Conservation (phyloP, 148 eudicot species). For the Polygonum maritimum region DNA sequence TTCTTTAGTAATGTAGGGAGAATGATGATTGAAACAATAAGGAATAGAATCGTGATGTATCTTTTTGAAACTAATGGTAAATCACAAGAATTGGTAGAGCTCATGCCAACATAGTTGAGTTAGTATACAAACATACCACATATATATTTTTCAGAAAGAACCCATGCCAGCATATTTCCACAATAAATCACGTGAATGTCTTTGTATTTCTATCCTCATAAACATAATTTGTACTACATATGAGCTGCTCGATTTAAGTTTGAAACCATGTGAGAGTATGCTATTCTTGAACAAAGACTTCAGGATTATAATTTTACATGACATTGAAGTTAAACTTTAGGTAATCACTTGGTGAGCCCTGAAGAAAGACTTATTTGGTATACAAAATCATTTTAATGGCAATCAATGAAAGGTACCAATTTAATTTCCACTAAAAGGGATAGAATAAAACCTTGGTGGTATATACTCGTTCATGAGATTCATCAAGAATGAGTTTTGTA, state of each 20-base stretch:
- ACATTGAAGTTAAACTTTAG: background rate
- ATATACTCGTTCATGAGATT: conserved; percentile 93
- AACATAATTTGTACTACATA: too few relatives aligned
- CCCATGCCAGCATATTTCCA: conserved; percentile 75
- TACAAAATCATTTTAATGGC: too few relatives aligned
- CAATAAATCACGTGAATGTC: too few relatives aligned
- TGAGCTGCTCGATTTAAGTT: too few relatives aligned
- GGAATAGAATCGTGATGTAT: too few relatives aligned
- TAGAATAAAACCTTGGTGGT: conserved; percentile 61
- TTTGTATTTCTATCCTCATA: too few relatives aligned
- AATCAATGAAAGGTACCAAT: background rate
- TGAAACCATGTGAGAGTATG: too few relatives aligned
- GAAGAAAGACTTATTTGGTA: background rate
- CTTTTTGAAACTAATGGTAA: too few relatives aligned
- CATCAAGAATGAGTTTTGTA: conserved; percentile 88
- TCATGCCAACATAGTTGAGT: background rate
- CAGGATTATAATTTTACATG: background rate
- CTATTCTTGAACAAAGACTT: background rate
- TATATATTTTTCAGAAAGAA: conserved; percentile 70
- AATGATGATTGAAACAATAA: too few relatives aligned
- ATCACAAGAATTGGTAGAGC: background rate
- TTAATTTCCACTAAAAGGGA: background rate
- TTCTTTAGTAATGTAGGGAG: too few relatives aligned
- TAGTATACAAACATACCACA: conserved; percentile 37
- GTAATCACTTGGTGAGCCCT: background rate